Percentiles rank a stretch among this genome's conserved stretches.
These are phyloP conservation scores for Ceratocystis huliohia DNA, from an alignment of 2,329 filamentous ascomycete genomes.

Conservation along the genomic window DNA sequence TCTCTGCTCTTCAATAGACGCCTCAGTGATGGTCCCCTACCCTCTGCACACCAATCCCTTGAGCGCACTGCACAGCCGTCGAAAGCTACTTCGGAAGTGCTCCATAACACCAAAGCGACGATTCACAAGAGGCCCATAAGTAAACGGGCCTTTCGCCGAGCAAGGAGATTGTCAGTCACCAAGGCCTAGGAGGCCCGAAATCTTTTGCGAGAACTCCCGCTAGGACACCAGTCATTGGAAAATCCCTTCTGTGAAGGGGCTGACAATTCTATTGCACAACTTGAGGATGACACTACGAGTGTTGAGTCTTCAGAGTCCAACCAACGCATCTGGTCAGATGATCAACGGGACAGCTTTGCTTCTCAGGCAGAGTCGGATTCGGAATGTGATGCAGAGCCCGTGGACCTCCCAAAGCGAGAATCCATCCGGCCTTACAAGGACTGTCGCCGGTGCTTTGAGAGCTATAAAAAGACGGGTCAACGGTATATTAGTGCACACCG, in stretches of 20 bases:
- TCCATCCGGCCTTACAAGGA: not conserved
- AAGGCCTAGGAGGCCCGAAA: not conserved
- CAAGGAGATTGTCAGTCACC: not conserved
- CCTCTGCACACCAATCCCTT: not conserved
- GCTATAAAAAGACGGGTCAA: not conserved
- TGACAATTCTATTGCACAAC: not conserved
- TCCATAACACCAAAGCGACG: not conserved
- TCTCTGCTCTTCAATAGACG: not conserved
- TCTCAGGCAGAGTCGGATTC: not conserved
- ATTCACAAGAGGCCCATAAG: no score
- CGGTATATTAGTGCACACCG: not conserved
- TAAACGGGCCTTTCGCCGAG: not conserved
- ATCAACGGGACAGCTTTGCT: not conserved
- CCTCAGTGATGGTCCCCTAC: not conserved
- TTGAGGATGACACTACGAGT: not conserved
- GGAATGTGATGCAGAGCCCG: not conserved
- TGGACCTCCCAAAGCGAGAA: not conserved
- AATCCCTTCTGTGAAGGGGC: no score
- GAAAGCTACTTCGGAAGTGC: not conserved
- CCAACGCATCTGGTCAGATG: not conserved
- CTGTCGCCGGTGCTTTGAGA: not conserved
- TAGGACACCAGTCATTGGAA: not conserved
- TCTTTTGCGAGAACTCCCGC: not conserved
- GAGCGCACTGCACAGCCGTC: not conserved
- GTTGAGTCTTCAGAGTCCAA: not conserved